These are phyloP conservation scores for Cerioporus squamosus DNA, from an alignment of 1,284 basidiomycete species.

Conservation along the genomic window DNA sequence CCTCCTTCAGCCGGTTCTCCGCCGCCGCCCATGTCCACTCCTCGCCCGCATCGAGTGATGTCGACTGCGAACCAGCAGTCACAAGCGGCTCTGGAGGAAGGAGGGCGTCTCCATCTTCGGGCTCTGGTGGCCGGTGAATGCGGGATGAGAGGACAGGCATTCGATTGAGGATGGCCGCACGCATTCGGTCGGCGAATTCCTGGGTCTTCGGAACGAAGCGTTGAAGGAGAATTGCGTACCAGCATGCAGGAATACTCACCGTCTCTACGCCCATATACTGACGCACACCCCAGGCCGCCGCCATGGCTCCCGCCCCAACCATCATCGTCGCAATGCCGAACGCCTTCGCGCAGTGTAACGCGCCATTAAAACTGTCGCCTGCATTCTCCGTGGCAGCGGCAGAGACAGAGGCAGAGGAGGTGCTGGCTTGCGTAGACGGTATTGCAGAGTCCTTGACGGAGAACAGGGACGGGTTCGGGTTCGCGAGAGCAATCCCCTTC, in stretches of 20 bases:
- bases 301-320: constrained; percentile 39
- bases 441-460: not conserved
- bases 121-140: constrained; percentile 50
- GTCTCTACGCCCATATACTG: constrained; percentile 43
- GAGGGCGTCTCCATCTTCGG: constrained; percentile 35
- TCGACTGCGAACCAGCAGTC: not conserved
- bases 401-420: constrained; percentile 4
- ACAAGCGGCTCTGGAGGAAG: not conserved
- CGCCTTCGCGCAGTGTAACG: constrained; percentile 48
- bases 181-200: constrained; percentile 61
- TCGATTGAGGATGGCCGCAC: constrained; percentile 42
- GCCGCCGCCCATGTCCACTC: constrained; percentile 57
- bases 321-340: constrained; percentile 49
- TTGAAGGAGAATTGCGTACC: not conserved
- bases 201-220: constrained; percentile 42
- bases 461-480: constrained; percentile 10
- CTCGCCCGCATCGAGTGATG: constrained; percentile 1
- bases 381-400: not conserved
- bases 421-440: not conserved
- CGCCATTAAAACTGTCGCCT: constrained; percentile 42
- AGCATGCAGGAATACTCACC: constrained; percentile 41
- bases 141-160: constrained; percentile 54
- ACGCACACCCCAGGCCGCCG: constrained; percentile 43
- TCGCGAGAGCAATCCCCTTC: constrained; percentile 9
- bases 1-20: constrained; percentile 51